Percentiles rank a stretch among this genome's conserved stretches.
Evolutionary conservation across 2,329 filamentous ascomycete genomes (phyloP).

Genomic region (Cyanodermella asteris): DNA sequence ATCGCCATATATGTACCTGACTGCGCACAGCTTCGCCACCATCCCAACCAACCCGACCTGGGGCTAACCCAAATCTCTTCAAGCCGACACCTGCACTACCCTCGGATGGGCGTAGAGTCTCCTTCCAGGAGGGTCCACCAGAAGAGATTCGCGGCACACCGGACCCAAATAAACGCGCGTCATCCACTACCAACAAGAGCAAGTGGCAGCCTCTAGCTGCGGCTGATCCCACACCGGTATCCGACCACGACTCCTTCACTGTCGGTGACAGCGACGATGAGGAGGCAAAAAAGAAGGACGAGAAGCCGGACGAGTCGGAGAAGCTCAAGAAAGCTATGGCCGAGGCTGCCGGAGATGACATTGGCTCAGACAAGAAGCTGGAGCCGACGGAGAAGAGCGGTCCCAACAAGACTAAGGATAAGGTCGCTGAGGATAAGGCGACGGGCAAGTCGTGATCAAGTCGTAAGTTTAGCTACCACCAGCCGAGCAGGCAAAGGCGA

Average conservation of each 20-base stretch:
- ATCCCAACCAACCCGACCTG: slow-evolving; percentile 37
- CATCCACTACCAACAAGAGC: slow-evolving; percentile 33
- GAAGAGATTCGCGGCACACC: slow-evolving; percentile 59
- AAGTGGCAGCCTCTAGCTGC: slow-evolving; percentile 93
- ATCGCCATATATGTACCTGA: not conserved
- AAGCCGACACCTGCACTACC: slow-evolving; percentile 38
- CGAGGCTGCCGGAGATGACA: slow-evolving; percentile 17
- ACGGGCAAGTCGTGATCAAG: slow-evolving; percentile 4
- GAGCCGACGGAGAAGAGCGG: slow-evolving; percentile 14
- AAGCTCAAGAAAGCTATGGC: slow-evolving; percentile 28
- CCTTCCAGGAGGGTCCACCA: slow-evolving; percentile 39
- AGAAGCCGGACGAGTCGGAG: slow-evolving; percentile 24
- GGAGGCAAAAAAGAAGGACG: slow-evolving; percentile 47
- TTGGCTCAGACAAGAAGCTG: slow-evolving; percentile 4
- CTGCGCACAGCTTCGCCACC: slow-evolving; percentile 26
- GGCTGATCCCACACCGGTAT: slow-evolving; percentile 64
- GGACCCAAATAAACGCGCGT: slow-evolving; percentile 30
- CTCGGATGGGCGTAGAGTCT: slow-evolving; percentile 30
- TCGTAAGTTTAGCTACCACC: not conserved
- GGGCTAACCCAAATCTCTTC: slow-evolving; percentile 61
- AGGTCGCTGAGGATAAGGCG: slow-evolving; percentile 6
- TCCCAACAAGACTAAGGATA: slow-evolving; percentile 5
- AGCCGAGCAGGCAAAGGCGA: not conserved
- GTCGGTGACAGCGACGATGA: slow-evolving; percentile 91
- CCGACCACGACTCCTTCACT: slow-evolving; percentile 88